Evolutionary conservation across 306 rosid species (phyloP).

Genomic region (Vigna reflexopilosa): DNA sequence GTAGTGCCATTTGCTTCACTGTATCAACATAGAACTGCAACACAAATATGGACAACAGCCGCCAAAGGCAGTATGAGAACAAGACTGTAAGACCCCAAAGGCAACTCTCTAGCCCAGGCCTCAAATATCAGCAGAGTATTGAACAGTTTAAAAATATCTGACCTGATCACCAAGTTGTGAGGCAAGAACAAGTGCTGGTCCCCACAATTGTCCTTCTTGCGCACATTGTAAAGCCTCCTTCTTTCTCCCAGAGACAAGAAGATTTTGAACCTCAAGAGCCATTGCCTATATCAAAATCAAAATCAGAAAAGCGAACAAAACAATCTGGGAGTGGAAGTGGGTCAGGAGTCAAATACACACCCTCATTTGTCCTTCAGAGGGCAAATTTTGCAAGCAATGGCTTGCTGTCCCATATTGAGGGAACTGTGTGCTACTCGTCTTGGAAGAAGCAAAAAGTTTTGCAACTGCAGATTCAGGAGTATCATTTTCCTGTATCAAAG

Average conservation of each 20-base stretch:
- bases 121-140: conserved; percentile 34
- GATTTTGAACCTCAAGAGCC: conserved; percentile 90
- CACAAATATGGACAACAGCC: conserved; percentile 38
- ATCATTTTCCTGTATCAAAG: conserved; percentile 72
- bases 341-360: conserved; percentile 47
- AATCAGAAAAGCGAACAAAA: conserved; percentile 35
- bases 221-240: conserved; percentile 90
- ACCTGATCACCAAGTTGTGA: conserved; percentile 99
- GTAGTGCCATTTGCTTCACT: conserved; percentile 91
- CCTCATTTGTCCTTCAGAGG: conserved; percentile 80
- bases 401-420: conserved; percentile 58
- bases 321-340: not conserved
- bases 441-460: conserved; percentile 78
- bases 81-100: not conserved
- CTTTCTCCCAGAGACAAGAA: conserved; percentile 88
- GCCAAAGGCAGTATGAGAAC: conserved; percentile 17
- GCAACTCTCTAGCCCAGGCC: conserved; percentile 33
- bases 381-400: conserved; percentile 75
- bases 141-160: conserved; percentile 33
- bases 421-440: conserved; percentile 55
- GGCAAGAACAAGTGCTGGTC: conserved; percentile 96
- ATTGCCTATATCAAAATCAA: conserved; percentile 67
- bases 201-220: conserved; percentile 98
- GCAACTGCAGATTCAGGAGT: conserved; percentile 85
- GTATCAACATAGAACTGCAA: conserved; percentile 94